Evolutionary conservation across 257 asterid species (phyloP), one percentile per base, ranked within the genome.

Genomic region (Petunia secreta): DNA sequence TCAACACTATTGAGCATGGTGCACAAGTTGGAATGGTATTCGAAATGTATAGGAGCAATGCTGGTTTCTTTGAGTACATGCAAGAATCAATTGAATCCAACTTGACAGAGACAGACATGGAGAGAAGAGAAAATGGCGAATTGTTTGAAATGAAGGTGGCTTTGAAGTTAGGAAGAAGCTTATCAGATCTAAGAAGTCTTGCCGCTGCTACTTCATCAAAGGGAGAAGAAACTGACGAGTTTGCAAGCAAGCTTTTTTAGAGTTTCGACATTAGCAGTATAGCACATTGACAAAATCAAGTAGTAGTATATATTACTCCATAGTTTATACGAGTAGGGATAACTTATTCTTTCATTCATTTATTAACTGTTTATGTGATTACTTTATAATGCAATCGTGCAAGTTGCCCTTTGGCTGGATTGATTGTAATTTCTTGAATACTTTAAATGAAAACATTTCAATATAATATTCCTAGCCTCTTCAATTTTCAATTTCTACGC

Each of bases 21-120:
- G 92, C 89, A 25, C 96, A 92, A 69, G 90, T 90, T 10, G 98
- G 98, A 5, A 94, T 92, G 97, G 92, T 91, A 89, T 88, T 90
- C 10, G 98, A 94, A 71, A 91, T 90, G 97, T 93, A 93, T 63
- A 74, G 98, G 52, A 80, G 90, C 86, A 90, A 89, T 2, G 96
- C 97, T 0, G 97, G 98, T 13, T 92, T 93, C 85, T 93, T 93
- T 16, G 63, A 80, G 84, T 53, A 81, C 64, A 84, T 94, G 92
- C 88, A 91, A 36, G 95, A 92, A 48, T 76, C 92, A 1, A 91
- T 94, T 1, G 91, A 84, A n/a, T 79, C 83, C 25, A 90, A 87
- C 50, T 54, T 92, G 89, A 75, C 64, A 34, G 92, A 91, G 79
- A 79, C 64, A 40, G 92, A 90, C 4, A 38, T 6, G 54, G 87